Percentiles rank a stretch among this genome's conserved stretches.
Conservation (phyloP, 169 alveolate species). For the Theileria parva region DNA sequence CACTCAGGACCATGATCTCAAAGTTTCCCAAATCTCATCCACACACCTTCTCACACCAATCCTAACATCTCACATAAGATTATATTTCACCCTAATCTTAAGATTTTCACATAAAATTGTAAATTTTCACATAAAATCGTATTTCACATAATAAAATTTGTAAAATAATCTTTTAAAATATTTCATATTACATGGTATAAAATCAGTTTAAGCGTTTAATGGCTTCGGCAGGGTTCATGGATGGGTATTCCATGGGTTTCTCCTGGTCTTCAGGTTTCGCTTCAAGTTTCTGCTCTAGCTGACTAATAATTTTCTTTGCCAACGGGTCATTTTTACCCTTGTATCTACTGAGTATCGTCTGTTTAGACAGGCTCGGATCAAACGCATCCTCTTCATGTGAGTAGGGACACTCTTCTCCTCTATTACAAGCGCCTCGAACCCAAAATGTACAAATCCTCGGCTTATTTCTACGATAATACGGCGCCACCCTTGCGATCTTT, state of each 20-base stretch:
- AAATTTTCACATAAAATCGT: too few relatives aligned
- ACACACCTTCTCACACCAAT: too few relatives aligned
- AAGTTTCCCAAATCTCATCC: background rate
- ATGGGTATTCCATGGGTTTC: constrained; percentile 43
- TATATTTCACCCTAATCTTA: too few relatives aligned
- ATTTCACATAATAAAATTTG: too few relatives aligned
- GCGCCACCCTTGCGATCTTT: constrained; percentile 80
- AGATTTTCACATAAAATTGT: too few relatives aligned
- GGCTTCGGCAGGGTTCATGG: constrained; percentile 66
- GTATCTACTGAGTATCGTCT: constrained; percentile 70
- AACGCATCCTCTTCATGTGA: constrained; percentile 74
- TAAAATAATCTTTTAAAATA: too few relatives aligned
- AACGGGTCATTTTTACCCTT: constrained; percentile 75
- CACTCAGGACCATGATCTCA: background rate
- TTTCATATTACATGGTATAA: too few relatives aligned
- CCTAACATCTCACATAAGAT: too few relatives aligned
- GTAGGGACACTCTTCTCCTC: constrained; percentile 94
- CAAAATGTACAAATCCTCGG: constrained; percentile 94
- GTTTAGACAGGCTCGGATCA: constrained; percentile 71
- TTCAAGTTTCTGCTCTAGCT: constrained; percentile 21
- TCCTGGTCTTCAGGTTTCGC: background rate
- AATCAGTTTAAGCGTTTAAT: constrained; percentile 31
- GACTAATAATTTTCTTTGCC: constrained; percentile 62
- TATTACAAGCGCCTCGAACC: constrained; percentile 88
- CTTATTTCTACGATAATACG: constrained; percentile 89